Evolutionary conservation across 805 yeast genomes (phyloP).

Genomic region (Myxozyma mucilagina): DNA sequence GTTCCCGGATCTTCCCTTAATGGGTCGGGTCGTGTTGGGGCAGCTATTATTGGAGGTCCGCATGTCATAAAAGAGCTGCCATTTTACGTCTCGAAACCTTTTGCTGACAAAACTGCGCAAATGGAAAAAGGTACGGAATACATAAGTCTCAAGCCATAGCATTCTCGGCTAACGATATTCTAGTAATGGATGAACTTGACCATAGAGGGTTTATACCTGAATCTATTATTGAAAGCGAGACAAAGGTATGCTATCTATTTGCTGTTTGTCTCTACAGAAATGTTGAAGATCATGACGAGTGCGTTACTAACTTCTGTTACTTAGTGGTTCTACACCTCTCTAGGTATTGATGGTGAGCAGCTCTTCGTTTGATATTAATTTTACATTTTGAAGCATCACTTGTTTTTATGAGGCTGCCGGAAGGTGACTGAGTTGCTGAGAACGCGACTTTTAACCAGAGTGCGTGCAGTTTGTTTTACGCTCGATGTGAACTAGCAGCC

Average conservation of each 20-base stretch:
- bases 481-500: neutral
- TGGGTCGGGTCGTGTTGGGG: neutral
- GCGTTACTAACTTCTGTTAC: neutral
- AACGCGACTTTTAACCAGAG: neutral
- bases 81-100: conserved; percentile 66
- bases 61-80: conserved; percentile 19
- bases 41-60: conserved; percentile 7
- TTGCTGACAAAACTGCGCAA: conserved; percentile 79
- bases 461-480: neutral
- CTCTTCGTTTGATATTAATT: neutral
- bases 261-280: neutral
- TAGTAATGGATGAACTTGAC: conserved; percentile 79
- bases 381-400: neutral
- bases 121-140: conserved; percentile 49
- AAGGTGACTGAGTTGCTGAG: neutral
- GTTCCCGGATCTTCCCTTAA: conserved; percentile 18
- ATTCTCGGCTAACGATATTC: neutral
- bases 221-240: conserved; percentile 77
- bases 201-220: conserved; percentile 88
- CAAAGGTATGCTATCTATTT: conserved; percentile 44
- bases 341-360: conserved; percentile 73
- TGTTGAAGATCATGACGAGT: neutral
- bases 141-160: neutral
- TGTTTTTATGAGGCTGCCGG: neutral
- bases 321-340: conserved; percentile 76